These are phyloP conservation scores for Dentipellis fragilis DNA, from an alignment of 768 basidiomycete species.

Conservation along the genomic window DNA sequence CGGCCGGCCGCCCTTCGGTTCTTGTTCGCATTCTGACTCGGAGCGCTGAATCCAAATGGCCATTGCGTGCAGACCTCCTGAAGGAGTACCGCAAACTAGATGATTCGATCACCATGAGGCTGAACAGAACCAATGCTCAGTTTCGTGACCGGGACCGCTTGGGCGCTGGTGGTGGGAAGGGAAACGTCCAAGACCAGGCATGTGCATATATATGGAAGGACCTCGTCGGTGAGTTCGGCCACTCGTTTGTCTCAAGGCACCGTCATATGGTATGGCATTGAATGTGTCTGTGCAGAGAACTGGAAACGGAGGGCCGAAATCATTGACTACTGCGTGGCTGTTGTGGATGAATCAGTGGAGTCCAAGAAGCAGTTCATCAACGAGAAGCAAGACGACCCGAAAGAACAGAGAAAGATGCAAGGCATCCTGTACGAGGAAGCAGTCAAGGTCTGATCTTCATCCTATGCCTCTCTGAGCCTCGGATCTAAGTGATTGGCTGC, in stretches of 20 bases:
- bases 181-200: constrained; percentile 60
- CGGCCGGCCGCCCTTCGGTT: not conserved
- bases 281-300: constrained; percentile 28
- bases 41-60: constrained; percentile 3
- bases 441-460: constrained; percentile 46
- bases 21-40: not conserved
- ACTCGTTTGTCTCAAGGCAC: constrained; percentile 10
- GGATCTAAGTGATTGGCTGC: no score
- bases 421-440: constrained; percentile 54
- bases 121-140: constrained; percentile 70
- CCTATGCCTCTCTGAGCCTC: no score
- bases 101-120: constrained; percentile 69
- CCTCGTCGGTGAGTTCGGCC: constrained; percentile 50
- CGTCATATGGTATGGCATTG: constrained; percentile 20
- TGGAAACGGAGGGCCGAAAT: constrained; percentile 71
- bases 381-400: constrained; percentile 32
- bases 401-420: constrained; percentile 39
- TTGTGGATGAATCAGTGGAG: constrained; percentile 53
- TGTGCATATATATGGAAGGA: constrained; percentile 73
- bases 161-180: constrained; percentile 30
- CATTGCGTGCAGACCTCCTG: constrained; percentile 49
- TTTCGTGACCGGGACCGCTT: constrained; percentile 63
- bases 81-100: constrained; percentile 75
- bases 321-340: constrained; percentile 64
- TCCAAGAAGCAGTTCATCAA: constrained; percentile 43